A percentile compares a stretch with the other conserved stretches of the same genome.
These are phyloP conservation scores for Hypholoma sublateritium DNA, from an alignment of 768 basidiomycete species.

Conservation along the genomic window DNA sequence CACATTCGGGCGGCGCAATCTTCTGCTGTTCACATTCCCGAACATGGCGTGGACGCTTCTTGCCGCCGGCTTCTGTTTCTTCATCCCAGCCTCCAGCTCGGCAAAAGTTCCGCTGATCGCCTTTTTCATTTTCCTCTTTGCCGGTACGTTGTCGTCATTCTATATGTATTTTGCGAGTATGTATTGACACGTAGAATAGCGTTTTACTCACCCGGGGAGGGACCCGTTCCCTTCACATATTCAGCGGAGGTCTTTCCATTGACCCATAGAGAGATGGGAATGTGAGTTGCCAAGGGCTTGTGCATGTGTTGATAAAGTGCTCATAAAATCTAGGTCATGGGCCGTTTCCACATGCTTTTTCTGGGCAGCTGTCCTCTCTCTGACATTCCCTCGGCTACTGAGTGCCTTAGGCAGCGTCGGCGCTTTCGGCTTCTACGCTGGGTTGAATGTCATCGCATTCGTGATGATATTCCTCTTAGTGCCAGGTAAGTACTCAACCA, in stretches of 20 bases:
- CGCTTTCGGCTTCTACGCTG: slow-evolving; percentile 61
- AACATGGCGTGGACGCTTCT: slow-evolving; percentile 77
- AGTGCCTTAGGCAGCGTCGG: slow-evolving; percentile 41
- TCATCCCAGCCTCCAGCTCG: slow-evolving; percentile 32
- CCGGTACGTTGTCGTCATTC: slow-evolving; percentile 25
- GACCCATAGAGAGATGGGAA: slow-evolving; percentile 69
- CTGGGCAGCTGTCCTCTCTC: slow-evolving; percentile 53
- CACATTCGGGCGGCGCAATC: slow-evolving; percentile 75
- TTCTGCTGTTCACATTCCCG: slow-evolving; percentile 78
- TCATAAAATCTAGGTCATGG: slow-evolving; percentile 41
- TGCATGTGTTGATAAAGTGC: slow-evolving; percentile 26
- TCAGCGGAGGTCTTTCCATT: slow-evolving; percentile 92
- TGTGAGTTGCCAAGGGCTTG: slow-evolving; percentile 29
- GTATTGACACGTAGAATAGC: slow-evolving; percentile 24
- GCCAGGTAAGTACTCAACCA: slow-evolving; percentile 40
- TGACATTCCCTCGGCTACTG: slow-evolving; percentile 62
- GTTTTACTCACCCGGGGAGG: slow-evolving; percentile 84
- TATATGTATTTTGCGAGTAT: neutral
- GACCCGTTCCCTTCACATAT: slow-evolving; percentile 89
- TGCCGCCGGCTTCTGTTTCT: slow-evolving; percentile 74
- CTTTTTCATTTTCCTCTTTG: slow-evolving; percentile 43
- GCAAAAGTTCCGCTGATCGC: slow-evolving; percentile 46
- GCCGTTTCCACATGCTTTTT: slow-evolving; percentile 51
- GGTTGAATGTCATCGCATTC: slow-evolving; percentile 48
- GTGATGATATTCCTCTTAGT: slow-evolving; percentile 57